phyloP scores from a whole-genome alignment of 1,139 yeast genomes.

The Blastobotrys indianensis region DNA sequence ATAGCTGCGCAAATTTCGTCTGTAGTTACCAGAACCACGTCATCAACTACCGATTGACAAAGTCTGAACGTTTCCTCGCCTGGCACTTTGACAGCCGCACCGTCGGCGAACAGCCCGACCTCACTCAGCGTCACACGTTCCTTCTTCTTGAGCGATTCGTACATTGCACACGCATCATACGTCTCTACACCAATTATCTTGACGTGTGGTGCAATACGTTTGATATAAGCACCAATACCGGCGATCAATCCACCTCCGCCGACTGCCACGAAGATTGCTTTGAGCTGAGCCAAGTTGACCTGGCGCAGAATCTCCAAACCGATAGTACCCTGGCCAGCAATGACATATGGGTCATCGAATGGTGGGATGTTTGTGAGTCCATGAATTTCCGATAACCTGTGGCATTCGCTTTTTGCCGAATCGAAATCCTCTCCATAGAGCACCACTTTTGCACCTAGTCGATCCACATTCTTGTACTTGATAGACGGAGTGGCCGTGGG shows the following conservation, averaged over 20 bases:
- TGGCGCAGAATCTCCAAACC: constrained; percentile 92
- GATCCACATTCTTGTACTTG: constrained; percentile 81
- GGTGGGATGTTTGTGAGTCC: constrained; percentile 91
- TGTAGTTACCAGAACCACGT: constrained; percentile 77
- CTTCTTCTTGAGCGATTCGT: constrained; percentile 58
- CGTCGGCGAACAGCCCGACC: constrained; percentile 99
- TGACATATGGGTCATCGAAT: constrained; percentile 93
- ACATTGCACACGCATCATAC: constrained; percentile 85
- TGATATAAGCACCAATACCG: constrained; percentile 84
- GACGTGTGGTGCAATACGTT: constrained; percentile 95
- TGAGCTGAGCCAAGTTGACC: constrained; percentile 65
- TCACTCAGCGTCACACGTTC: constrained; percentile 51
- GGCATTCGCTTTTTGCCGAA: constrained; percentile 84
- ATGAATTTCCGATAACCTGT: constrained; percentile 57
- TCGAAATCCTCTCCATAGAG: constrained; percentile 92
- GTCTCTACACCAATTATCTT: constrained; percentile 96
- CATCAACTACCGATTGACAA: constrained; percentile 75
- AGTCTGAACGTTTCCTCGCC: constrained; percentile 91
- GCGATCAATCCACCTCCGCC: constrained; percentile 98
- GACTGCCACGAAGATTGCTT: constrained; percentile 85
- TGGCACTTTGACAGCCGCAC: constrained; percentile 89
- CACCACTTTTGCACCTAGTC: constrained; percentile 92
- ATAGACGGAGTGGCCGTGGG: constrained; percentile 96
- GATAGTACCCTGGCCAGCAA: constrained; percentile 99
- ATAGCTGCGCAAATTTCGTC: constrained; percentile 98